These are phyloP conservation scores for Gynandropsis gynandra DNA, from an alignment of 345 rosid genomes.

Conservation along the genomic window DNA sequence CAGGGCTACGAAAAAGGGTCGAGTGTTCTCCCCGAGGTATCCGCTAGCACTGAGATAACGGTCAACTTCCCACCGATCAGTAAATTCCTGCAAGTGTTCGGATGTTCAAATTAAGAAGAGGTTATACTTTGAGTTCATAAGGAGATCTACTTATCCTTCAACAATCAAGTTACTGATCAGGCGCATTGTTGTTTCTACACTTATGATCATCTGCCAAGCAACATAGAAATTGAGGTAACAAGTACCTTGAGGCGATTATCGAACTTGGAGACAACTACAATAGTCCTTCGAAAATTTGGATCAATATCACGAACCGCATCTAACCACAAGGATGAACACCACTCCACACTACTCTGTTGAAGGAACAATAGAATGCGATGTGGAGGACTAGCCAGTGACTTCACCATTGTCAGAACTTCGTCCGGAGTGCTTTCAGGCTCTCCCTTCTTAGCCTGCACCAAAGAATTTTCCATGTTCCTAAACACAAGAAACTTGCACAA, in stretches of 20 bases:
- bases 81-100: constrained; percentile 56
- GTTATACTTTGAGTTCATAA: no score
- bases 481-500: not conserved
- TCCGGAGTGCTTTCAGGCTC: constrained; percentile 94
- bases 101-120: constrained; percentile 12
- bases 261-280: constrained; percentile 89
- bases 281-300: constrained; percentile 73
- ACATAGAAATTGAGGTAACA: not conserved
- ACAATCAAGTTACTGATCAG: not conserved
- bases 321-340: constrained; percentile 97
- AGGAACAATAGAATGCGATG: constrained; percentile 86
- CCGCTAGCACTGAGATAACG: constrained; percentile 91
- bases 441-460: constrained; percentile 84
- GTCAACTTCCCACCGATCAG: constrained; percentile 82
- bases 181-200: not conserved
- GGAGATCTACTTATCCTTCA: not conserved
- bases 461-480: not conserved
- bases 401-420: constrained; percentile 90
- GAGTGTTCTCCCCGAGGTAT: constrained; percentile 84
- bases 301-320: constrained; percentile 89
- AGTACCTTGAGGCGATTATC: constrained; percentile 92
- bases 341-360: constrained; percentile 96
- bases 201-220: not conserved
- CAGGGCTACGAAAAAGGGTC: constrained; percentile 78
- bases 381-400: constrained; percentile 87